Percentiles rank a stretch among this genome's conserved stretches.
Evolutionary conservation across 2,329 filamentous ascomycete species (phyloP).

Genomic region (Ceratocystis cubensis): DNA sequence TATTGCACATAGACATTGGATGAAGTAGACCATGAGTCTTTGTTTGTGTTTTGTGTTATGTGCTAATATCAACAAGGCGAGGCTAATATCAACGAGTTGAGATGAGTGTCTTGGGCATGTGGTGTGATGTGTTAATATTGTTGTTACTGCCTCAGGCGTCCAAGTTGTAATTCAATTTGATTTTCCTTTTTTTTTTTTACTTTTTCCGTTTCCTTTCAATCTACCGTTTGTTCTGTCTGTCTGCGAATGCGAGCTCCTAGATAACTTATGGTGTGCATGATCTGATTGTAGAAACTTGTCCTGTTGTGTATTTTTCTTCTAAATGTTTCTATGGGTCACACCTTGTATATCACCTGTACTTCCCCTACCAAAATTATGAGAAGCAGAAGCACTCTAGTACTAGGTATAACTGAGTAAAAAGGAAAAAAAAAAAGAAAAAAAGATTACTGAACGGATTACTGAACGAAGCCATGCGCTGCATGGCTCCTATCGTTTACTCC

Average conservation of each 20-base stretch:
- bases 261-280: no score
- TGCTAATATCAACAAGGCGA: neutral
- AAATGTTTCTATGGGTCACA: neutral
- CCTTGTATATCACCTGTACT: neutral
- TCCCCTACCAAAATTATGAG: neutral
- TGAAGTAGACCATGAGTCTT: neutral
- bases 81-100: no score
- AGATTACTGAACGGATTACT: neutral
- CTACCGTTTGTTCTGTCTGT: no score
- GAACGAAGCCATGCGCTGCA: neutral
- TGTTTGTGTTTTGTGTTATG: neutral
- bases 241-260: no score
- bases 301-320: neutral
- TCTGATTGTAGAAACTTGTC: neutral
- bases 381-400: neutral
- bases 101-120: neutral
- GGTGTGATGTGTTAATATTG: neutral
- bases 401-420: neutral
- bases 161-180: neutral
- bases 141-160: neutral
- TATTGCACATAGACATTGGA: neutral
- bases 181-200: neutral
- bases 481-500: conserved; percentile 34
- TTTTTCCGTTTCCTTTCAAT: no score
- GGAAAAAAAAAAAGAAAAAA: neutral